These are phyloP conservation scores for Neocucurbitaria cava DNA, from an alignment of 2,329 filamentous ascomycete species.

Conservation along the genomic window DNA sequence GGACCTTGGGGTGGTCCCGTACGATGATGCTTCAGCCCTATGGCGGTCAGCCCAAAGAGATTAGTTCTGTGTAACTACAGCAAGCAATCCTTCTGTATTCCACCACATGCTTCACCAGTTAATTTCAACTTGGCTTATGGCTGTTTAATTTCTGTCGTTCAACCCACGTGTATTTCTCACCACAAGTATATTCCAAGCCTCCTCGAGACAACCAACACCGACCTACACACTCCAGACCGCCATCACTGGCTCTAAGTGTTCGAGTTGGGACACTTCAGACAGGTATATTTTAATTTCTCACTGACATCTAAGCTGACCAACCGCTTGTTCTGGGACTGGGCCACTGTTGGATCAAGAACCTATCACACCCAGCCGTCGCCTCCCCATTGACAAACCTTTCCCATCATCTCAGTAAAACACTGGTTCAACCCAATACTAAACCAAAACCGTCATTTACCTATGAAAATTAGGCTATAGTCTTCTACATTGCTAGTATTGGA, in stretches of 20 bases:
- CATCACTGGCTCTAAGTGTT: not conserved
- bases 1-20: not conserved
- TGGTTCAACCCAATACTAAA: no score
- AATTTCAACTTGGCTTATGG: not conserved
- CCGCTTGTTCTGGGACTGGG: no score
- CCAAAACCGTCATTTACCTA: no score
- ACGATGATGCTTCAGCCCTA: constrained; percentile 15
- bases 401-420: no score
- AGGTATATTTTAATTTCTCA: not conserved
- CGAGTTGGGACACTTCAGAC: not conserved
- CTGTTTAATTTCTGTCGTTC: not conserved
- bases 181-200: not conserved
- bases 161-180: not conserved
- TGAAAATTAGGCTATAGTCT: no score
- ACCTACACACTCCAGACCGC: not conserved
- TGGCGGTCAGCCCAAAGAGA: constrained; percentile 15
- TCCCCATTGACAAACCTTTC: no score
- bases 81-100: not conserved
- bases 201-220: not conserved
- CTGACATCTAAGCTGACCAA: no score
- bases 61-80: not conserved
- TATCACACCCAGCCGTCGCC: no score
- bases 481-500: no score
- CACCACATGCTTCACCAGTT: not conserved
- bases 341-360: no score